Base-by-base conservation (phyloP, 2,329 filamentous ascomycete species). In the Stemphylium beticola region DNA sequence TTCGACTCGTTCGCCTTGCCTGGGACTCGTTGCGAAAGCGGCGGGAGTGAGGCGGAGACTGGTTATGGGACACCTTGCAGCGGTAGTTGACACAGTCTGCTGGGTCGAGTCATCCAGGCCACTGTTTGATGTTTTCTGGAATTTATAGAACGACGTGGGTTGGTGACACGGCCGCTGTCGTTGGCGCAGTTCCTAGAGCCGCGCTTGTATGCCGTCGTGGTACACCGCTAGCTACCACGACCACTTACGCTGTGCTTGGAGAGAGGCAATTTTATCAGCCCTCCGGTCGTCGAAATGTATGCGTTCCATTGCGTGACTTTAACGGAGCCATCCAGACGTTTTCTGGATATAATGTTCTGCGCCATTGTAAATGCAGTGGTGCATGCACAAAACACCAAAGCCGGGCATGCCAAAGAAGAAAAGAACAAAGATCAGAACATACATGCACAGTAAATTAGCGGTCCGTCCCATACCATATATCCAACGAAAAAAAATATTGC, bases 21-120 rank as follows among this genome's bases (percentile, higher is more conserved):
- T 53, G 20, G 29, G 31, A 53, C 52, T 44, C 52, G 33, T 42
- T 42, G 32, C 50, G 44, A 43, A 32, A 22, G 24, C 46, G 11
- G 45, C n/a, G 17, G 17, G 36, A 55, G 20, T 32, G 31, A 43
- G 26, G 29, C 46, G 22, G 31, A 26, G 33, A 14, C 15, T 26
- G 22, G 41, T 38, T 31, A 10, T 24, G 14, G n/a, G 24, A 17
- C 29, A 31, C 31, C 31, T 20, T 31, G 40, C 40, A 32, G 15
- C 41, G 12, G 29, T 20, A 22, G 18, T 39, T 39, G 37, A 39
- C 14, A 24, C 20, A 20, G 17, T 14, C 17, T 24, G 17, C 29
- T 24, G 42, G 17, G 31, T 24, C 42, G 36, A 5, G 18, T 31
- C 12, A 11, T 29, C 26, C 26, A 29, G 26, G 26, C 9, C 26